phyloP scores from a whole-genome alignment of 2,329 filamentous ascomycete species.

The Leptographium radiaticola region DNA sequence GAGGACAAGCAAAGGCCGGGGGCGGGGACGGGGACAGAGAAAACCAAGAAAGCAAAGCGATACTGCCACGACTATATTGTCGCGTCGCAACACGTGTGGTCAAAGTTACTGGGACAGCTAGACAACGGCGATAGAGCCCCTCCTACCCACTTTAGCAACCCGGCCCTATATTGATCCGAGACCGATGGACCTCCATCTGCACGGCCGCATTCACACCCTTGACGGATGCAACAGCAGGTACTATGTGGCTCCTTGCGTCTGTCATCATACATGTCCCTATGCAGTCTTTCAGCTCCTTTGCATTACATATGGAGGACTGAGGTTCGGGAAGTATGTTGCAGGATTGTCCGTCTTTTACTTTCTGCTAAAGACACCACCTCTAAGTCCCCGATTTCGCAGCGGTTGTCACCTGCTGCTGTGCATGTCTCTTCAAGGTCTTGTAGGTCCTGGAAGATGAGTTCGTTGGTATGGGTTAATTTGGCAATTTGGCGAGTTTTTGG shows the following conservation, averaged over 20 bases:
- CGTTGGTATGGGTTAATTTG: not conserved
- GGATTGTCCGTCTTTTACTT: not conserved
- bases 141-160: slow-evolving; percentile 6
- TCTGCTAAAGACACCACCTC: not conserved
- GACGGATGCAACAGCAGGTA: too few relatives aligned
- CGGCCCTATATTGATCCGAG: not conserved
- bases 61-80: not conserved
- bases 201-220: too few relatives aligned
- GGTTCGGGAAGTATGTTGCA: not conserved
- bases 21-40: not conserved
- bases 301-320: not conserved
- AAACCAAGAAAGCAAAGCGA: not conserved
- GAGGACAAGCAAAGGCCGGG: not conserved
- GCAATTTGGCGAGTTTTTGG: not conserved
- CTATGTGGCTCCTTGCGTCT: too few relatives aligned
- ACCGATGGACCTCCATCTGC: too few relatives aligned
- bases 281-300: too few relatives aligned
- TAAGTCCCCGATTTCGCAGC: not conserved
- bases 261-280: too few relatives aligned
- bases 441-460: not conserved
- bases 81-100: not conserved
- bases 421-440: not conserved
- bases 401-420: too few relatives aligned
- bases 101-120: not conserved
- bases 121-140: slow-evolving; percentile 2